These are phyloP conservation scores for Fusarium udum DNA, from an alignment of 2,329 filamentous ascomycete genomes.

Conservation along the genomic window DNA sequence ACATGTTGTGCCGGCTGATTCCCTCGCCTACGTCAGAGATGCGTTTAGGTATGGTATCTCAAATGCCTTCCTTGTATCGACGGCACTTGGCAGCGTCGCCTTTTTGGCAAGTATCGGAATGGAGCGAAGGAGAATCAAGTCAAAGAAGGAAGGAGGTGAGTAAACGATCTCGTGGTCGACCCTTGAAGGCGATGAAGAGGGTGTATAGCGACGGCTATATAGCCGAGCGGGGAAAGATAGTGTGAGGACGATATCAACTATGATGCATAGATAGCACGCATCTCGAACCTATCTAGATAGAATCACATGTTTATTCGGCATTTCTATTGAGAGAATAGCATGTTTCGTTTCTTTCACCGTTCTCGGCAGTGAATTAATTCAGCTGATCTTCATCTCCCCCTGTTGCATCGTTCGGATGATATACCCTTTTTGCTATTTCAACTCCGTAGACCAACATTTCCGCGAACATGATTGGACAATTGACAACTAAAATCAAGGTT, in stretches of 20 bases:
- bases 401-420: constrained; percentile 7
- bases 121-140: constrained; percentile 27
- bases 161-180: not conserved
- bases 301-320: not conserved
- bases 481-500: constrained; percentile 11
- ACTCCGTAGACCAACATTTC: not conserved
- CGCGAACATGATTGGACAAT: not conserved
- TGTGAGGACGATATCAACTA: not conserved
- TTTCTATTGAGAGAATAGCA: not conserved
- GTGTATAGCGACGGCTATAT: not conserved
- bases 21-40: constrained; percentile 17
- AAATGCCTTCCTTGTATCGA: constrained; percentile 34
- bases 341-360: not conserved
- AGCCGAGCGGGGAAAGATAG: not conserved
- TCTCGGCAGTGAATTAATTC: not conserved
- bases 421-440: constrained; percentile 6
- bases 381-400: constrained; percentile 23
- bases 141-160: constrained; percentile 7
- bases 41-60: constrained; percentile 29
- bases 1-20: constrained; percentile 5
- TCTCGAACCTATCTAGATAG: not conserved
- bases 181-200: not conserved
- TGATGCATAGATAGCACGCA: not conserved
- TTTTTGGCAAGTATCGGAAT: constrained; percentile 34
- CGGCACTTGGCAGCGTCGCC: constrained; percentile 22